Evolutionary conservation across 1,284 basidiomycete genomes (phyloP).

Genomic region (Abortiporus biennis): DNA sequence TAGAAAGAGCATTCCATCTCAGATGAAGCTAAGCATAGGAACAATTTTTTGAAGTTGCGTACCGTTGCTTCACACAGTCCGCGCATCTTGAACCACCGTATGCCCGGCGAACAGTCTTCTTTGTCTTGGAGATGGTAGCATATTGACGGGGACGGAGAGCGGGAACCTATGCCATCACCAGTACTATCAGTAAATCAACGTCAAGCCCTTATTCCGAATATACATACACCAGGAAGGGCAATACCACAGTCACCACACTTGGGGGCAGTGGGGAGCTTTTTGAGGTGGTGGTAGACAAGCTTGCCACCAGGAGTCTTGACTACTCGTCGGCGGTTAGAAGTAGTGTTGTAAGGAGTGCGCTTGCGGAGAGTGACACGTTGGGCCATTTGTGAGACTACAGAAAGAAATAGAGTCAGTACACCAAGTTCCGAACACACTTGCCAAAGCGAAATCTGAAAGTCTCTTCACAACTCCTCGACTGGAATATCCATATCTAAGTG

Average conservation of each 20-base stretch:
- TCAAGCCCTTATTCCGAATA: not conserved
- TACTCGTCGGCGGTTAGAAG: slow-evolving; percentile 91
- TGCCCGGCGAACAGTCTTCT: slow-evolving; percentile 90
- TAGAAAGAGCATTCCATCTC: slow-evolving; percentile 23
- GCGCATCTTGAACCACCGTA: slow-evolving; percentile 96
- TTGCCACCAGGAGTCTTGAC: slow-evolving; percentile 96
- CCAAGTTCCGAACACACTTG: not conserved
- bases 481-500: too few species aligned
- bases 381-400: slow-evolving; percentile 63
- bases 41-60: slow-evolving; percentile 25
- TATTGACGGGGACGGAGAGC: slow-evolving; percentile 91
- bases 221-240: slow-evolving; percentile 84
- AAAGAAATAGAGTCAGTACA: slow-evolving; percentile 13
- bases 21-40: not conserved
- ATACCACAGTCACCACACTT: slow-evolving; percentile 98
- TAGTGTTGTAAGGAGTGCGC: slow-evolving; percentile 98
- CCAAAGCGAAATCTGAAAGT: slow-evolving; percentile 5
- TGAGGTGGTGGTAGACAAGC: slow-evolving; percentile 87
- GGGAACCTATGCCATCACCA: slow-evolving; percentile 55
- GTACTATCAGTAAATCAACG: not conserved
- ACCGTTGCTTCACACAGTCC: slow-evolving; percentile 89
- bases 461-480: not conserved
- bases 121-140: slow-evolving; percentile 90
- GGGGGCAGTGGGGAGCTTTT: slow-evolving; percentile 82
- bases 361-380: slow-evolving; percentile 99